Evolutionary conservation across 148 eudicot genomes (phyloP).

Genomic region (Camellia japonica): DNA sequence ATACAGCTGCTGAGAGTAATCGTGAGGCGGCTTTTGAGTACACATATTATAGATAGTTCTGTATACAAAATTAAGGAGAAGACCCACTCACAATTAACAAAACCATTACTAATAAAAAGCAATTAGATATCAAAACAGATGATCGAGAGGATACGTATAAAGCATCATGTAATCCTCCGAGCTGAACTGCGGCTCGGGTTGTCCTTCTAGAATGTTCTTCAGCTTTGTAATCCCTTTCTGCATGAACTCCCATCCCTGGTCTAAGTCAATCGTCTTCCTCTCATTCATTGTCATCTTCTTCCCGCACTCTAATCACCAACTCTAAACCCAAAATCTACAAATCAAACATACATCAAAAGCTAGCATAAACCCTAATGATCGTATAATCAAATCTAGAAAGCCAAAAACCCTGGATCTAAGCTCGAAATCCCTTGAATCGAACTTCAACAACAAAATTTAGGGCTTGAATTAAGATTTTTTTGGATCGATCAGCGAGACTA

Average conservation of each 20-base stretch:
- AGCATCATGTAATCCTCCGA: slow-evolving; percentile 85
- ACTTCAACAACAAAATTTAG: not conserved
- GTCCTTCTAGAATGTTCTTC: slow-evolving; percentile 75
- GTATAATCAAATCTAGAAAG: not conserved
- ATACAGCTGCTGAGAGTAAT: slow-evolving; percentile 82
- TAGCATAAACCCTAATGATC: not conserved
- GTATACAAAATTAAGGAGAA: slow-evolving; percentile 26
- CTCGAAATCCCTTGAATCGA: not conserved
- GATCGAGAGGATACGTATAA: slow-evolving; percentile 59
- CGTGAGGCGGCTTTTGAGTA: slow-evolving; percentile 84
- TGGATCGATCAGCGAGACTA: not conserved
- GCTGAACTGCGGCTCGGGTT: slow-evolving; percentile 73
- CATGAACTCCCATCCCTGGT: slow-evolving; percentile 90
- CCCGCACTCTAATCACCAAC: not conserved
- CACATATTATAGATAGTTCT: slow-evolving; percentile 95
- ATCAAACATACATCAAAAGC: not conserved
- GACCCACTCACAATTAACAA: not conserved
- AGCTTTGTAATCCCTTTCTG: slow-evolving; percentile 79
- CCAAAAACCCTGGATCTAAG: not conserved
- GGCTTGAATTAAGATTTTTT: not conserved
- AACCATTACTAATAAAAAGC: slow-evolving; percentile 2
- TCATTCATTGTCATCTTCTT: slow-evolving; percentile 58
- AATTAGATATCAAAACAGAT: not conserved
- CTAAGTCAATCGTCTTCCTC: slow-evolving; percentile 66
- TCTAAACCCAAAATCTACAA: slow-evolving; percentile 10